Conservation (phyloP, 495 filamentous ascomycete genomes). For the Neurospora sp. region DNA sequence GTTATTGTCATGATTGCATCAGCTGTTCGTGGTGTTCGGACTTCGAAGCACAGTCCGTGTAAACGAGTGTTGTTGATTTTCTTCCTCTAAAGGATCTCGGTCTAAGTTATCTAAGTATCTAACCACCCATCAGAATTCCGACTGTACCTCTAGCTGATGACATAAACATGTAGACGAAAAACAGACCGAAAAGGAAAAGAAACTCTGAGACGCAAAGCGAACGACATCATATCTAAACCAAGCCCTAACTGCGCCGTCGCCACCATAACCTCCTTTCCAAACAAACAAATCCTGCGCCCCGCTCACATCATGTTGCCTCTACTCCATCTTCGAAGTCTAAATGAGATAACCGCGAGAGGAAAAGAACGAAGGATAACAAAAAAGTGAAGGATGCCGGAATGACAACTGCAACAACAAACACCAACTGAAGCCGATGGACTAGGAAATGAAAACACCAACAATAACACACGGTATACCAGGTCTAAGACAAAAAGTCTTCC, state of each 20-base stretch:
- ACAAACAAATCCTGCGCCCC: neutral
- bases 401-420: neutral
- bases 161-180: neutral
- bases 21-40: neutral
- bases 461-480: neutral
- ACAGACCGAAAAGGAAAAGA: neutral
- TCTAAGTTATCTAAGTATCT: neutral
- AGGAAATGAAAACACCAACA: neutral
- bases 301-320: neutral
- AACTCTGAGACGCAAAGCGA: neutral
- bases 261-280: neutral
- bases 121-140: neutral
- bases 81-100: neutral
- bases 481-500: neutral
- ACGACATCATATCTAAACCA: neutral
- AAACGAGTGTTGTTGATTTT: neutral
- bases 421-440: neutral
- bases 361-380: constrained; percentile 1
- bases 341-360: neutral
- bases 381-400: neutral
- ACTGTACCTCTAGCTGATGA: neutral
- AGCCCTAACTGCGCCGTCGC: neutral
- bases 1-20: neutral
- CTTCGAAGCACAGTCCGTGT: neutral
- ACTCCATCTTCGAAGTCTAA: neutral